phyloP scores from a whole-genome alignment of 768 basidiomycete species.

The Trametes elegans region DNA sequence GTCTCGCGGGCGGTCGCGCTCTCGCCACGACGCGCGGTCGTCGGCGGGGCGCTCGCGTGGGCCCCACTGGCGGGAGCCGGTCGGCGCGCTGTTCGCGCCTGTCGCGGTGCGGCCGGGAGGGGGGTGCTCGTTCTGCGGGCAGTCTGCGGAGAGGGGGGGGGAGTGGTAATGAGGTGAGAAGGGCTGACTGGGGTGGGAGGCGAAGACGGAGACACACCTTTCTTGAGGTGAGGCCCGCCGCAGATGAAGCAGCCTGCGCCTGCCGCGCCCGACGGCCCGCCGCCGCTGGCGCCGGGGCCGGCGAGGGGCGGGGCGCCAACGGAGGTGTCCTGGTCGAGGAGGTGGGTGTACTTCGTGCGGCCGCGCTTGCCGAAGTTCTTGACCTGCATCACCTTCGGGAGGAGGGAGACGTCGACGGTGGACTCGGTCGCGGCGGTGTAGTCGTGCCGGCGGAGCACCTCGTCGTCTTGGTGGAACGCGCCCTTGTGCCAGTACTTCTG shows the following conservation, averaged over 20 bases:
- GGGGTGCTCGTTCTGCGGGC: slow-evolving; percentile 33
- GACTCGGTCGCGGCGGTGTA: slow-evolving; percentile 89
- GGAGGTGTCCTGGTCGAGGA: slow-evolving; percentile 93
- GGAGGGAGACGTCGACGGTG: slow-evolving; percentile 79
- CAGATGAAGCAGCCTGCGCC: slow-evolving; percentile 86
- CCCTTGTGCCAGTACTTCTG: slow-evolving; percentile 99
- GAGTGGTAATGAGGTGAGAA: not conserved
- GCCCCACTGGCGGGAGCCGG: slow-evolving; percentile 26
- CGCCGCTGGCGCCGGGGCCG: slow-evolving; percentile 51
- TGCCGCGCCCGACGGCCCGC: slow-evolving; percentile 44
- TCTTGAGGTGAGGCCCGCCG: slow-evolving; percentile 91
- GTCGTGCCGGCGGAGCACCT: slow-evolving; percentile 80
- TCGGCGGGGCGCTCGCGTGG: slow-evolving; percentile 20
- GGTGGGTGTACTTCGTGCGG: slow-evolving; percentile 94
- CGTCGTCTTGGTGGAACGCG: slow-evolving; percentile 97
- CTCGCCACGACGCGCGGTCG: slow-evolving; percentile 23
- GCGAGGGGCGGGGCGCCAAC: slow-evolving; percentile 61
- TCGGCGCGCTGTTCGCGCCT: slow-evolving; percentile 32
- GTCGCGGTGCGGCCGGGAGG: slow-evolving; percentile 30
- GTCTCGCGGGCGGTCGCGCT: slow-evolving; percentile 20
- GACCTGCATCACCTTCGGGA: slow-evolving; percentile 97
- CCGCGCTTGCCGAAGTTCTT: slow-evolving; percentile 91
- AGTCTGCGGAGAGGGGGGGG: slow-evolving; percentile 26
- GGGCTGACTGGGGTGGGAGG: not conserved
- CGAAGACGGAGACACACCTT: slow-evolving; percentile 50